Percentiles rank a stretch among this genome's conserved stretches.
phyloP scores from a whole-genome alignment of 75 land plant genomes.

The Cryptomeria japonica region DNA sequence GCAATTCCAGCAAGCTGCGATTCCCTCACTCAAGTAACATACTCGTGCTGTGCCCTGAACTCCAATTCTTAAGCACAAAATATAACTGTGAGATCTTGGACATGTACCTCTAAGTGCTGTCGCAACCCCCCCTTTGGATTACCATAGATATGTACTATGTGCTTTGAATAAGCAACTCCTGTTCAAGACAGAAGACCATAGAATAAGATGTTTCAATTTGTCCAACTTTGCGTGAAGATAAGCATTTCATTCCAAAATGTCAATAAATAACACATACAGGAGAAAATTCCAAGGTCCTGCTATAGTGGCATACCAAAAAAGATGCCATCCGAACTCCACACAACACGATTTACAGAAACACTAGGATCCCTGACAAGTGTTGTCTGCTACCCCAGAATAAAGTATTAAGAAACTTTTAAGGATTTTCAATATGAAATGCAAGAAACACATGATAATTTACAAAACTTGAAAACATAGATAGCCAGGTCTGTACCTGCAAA shows the following conservation, averaged over 20 bases:
- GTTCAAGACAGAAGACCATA: conserved; percentile 8
- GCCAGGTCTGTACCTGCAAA: conserved; percentile 51
- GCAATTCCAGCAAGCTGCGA: background rate
- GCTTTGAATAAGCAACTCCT: conserved; percentile 47
- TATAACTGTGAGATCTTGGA: background rate
- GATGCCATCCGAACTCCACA: conserved; percentile 37
- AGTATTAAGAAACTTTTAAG: background rate
- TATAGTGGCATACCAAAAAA: conserved; percentile 19
- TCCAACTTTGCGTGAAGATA: background rate
- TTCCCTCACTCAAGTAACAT: background rate
- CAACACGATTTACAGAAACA: conserved; percentile 25
- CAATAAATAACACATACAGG: background rate
- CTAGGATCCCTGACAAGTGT: conserved; percentile 23
- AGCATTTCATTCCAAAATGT: background rate
- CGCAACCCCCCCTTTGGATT: conserved; percentile 38
- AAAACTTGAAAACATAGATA: background rate
- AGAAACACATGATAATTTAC: background rate
- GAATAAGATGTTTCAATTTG: background rate
- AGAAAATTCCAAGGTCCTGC: background rate
- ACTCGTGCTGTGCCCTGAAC: background rate
- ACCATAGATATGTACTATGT: conserved; percentile 39
- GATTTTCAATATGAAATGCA: background rate
- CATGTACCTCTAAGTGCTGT: conserved; percentile 42
- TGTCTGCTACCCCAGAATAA: conserved; percentile 10
- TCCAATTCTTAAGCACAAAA: background rate